These are phyloP conservation scores for Myxozyma monticola DNA, from an alignment of 805 yeast genomes.

Conservation along the genomic window DNA sequence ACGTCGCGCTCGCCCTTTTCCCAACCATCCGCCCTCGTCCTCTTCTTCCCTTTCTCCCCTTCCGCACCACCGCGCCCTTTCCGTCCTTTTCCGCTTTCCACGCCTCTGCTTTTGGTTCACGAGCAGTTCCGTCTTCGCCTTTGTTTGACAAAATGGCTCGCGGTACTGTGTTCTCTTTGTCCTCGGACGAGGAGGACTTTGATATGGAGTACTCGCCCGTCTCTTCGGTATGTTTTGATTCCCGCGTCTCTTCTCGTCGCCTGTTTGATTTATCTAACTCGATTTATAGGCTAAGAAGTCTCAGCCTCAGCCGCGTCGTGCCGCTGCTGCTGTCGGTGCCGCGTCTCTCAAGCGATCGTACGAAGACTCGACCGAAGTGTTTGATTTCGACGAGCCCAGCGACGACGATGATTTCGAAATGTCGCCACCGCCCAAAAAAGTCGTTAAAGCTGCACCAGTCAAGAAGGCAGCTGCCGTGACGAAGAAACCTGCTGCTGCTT, in stretches of 20 bases:
- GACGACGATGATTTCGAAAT: constrained; percentile 18
- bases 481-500: constrained; percentile 9
- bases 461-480: constrained; percentile 12
- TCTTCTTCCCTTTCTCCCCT: too few species aligned
- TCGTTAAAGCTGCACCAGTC: constrained; percentile 8
- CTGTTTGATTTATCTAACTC: background rate
- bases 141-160: constrained; percentile 11
- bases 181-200: constrained; percentile 22
- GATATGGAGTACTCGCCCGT: constrained; percentile 19
- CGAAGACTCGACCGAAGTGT: constrained; percentile 22
- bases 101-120: too few species aligned
- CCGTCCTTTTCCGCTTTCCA: too few species aligned
- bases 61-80: too few species aligned
- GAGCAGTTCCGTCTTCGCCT: too few species aligned
- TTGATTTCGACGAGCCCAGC: constrained; percentile 13
- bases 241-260: too few species aligned
- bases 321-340: constrained; percentile 22
- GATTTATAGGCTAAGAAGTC: constrained; percentile 10
- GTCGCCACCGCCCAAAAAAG: constrained; percentile 22
- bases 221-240: background rate
- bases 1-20: too few species aligned
- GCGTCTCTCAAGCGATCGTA: constrained; percentile 24
- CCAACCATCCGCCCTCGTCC: too few species aligned
- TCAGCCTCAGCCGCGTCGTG: constrained; percentile 16
- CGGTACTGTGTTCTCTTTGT: constrained; percentile 13